Percentiles rank a stretch among this genome's conserved stretches.
Evolutionary conservation across 2,329 filamentous ascomycete genomes (phyloP).

Genomic region (Sordariomycetes sp.): DNA sequence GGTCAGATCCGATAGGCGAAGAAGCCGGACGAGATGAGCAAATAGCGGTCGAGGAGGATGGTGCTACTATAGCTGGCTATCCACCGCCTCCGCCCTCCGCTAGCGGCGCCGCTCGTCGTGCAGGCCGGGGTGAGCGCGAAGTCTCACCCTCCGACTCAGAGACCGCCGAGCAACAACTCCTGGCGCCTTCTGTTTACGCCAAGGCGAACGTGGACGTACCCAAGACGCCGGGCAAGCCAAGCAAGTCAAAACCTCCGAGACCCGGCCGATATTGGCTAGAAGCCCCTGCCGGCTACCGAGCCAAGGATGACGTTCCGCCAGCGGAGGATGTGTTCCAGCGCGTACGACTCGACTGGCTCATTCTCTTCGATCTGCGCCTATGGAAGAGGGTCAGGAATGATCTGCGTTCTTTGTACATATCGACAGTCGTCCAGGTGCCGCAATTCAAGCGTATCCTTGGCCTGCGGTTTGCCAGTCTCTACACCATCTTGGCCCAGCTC

Average conservation of each 20-base stretch:
- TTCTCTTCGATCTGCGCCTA: conserved; percentile 86
- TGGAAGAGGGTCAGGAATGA: conserved; percentile 95
- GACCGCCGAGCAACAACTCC: conserved; percentile 56
- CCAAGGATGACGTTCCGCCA: conserved; percentile 50
- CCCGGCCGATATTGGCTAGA: conserved; percentile 80
- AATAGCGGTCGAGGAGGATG: conserved; percentile 56
- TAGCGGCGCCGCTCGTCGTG: conserved; percentile 33
- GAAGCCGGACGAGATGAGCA: conserved; percentile 49
- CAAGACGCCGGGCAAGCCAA: conserved; percentile 58
- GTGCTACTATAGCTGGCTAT: conserved; percentile 70
- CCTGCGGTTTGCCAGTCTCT: conserved; percentile 86
- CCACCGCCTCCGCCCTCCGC: conserved; percentile 48
- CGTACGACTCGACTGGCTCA: conserved; percentile 85
- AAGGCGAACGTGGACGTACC: conserved; percentile 66
- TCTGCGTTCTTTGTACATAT: conserved; percentile 87
- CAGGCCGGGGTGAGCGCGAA: conserved; percentile 40
- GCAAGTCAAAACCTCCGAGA: conserved; percentile 31
- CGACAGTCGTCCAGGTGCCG: conserved; percentile 88
- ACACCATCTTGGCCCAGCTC: conserved; percentile 85
- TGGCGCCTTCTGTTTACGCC: conserved; percentile 48
- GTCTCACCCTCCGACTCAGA: conserved; percentile 65
- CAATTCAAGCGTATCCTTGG: conserved; percentile 93
- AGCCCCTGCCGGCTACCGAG: conserved; percentile 59
- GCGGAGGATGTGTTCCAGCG: conserved; percentile 85
- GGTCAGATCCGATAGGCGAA: conserved; percentile 34